phyloP scores from a whole-genome alignment of 192 early-diverging fungal species.

The Funneliformis geosporum region DNA sequence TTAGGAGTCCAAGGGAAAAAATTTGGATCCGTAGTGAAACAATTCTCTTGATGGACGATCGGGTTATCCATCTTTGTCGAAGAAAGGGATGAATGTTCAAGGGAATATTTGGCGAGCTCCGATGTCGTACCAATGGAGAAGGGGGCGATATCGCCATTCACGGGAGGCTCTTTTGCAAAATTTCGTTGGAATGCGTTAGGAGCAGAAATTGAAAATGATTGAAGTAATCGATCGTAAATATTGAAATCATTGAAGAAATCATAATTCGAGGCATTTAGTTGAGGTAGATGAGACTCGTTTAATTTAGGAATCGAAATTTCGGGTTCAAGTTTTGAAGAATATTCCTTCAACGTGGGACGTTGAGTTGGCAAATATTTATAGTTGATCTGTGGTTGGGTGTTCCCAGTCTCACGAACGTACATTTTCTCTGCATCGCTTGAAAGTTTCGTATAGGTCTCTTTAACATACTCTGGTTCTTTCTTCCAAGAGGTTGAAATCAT shows the following conservation, averaged over 20 bases:
- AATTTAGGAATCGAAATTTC: not conserved
- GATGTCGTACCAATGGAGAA: not conserved
- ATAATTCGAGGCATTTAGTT: not conserved
- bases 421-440: constrained; percentile 12
- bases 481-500: constrained; percentile 29
- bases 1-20: not conserved
- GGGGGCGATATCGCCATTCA: not conserved
- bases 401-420: not conserved
- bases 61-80: not conserved
- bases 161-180: not conserved
- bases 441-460: constrained; percentile 12
- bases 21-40: not conserved
- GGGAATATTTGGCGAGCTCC: not conserved
- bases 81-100: not conserved
- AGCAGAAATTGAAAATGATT: not conserved
- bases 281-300: not conserved
- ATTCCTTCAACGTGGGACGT: not conserved
- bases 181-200: not conserved
- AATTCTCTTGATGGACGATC: not conserved
- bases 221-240: not conserved
- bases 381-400: not conserved
- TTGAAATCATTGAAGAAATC: not conserved
- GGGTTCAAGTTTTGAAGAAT: not conserved
- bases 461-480: constrained; percentile 3
- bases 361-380: not conserved